Base-by-base conservation (phyloP, 1,284 basidiomycete genomes). In the Fomitopsis schrenkii region DNA sequence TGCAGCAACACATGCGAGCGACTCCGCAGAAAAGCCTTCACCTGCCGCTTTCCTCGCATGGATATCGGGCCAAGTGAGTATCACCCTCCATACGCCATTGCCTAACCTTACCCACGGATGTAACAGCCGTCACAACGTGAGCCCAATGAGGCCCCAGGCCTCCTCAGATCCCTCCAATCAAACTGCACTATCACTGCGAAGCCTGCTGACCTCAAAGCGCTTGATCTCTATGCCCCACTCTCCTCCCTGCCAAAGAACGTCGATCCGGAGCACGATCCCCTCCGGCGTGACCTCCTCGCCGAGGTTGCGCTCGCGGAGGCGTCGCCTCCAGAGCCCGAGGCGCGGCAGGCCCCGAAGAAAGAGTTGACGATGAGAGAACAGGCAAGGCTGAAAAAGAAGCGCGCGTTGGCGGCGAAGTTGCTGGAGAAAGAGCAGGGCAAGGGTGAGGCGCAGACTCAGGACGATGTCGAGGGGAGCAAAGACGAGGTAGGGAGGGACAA, bases 141-240 rank as follows among this genome's bases (percentile, higher is more conserved):
- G 9, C 4, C 60, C 42, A 41, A 71, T 8, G 66, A 68, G n/a
- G 35, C 57, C 2, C 53, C 72, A 6, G 61, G 70, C 26, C 56
- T 82, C 30, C 63, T 80, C 26, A 46, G 65, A 8, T 63, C 78
- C 0, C 73, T 85, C 15, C 84, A 82, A 63, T 70, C 77, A 6
- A 72, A 65, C 50, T 75, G 70, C 55, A 63, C 76, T 5, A 60
- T 79, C 33, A 62, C 77, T 67, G 80, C 84, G 10, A 76, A 80
- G 0, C 57, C 70, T 5, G 77, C 76, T 8, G 83, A 85, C 10
- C 70, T 87, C 6, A 77, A 81, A 63, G 68, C 73, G 2, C 76
- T 91, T 2, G 84, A 88, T 58, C 74, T 91, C 2, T 92, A 93
- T 67, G 75, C 78, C 4, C 77, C 81, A 46, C 77, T 93, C 19